Evolutionary conservation across 257 asterid species (phyloP), one percentile per base, ranked within the genome.

Genomic region (Nicotiana sylvestris): DNA sequence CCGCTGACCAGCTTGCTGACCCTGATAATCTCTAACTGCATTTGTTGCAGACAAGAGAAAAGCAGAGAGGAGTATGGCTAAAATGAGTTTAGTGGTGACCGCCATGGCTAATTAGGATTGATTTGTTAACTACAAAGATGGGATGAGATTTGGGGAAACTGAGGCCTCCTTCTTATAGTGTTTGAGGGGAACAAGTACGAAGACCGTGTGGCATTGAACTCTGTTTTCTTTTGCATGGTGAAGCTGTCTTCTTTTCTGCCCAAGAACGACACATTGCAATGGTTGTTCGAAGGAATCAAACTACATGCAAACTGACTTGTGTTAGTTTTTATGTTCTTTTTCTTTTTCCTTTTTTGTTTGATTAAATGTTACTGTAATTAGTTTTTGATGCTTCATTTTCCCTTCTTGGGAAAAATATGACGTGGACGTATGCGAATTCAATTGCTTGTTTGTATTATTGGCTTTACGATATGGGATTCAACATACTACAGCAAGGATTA

Each of bases 171-270:
- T 21, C 67, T 61, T 21, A 61, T 61, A 61, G 33, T 1, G 16
- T 21, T 21, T 16, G 67, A 61, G 33, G 2, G 7, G 10, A 17
- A 25, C 12, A 25, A 61, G 33, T 61, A 0, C 2, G 69, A 39
- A 10, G 33, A 37, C 18, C 39, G 37, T 56, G 86, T 66, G 86
- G 84, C 82, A 27, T 56, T 39, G 6, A 21, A 65, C 4, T 39
- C 43, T 83, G 89, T 83, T 81, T 79, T 84, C 70, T 85, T 83
- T 56, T 90, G 93, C 92, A 90, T 89, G 91, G 83, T 18, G 83
- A 43, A 77, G 32, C 78, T 43, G 66, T 51, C 55, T 62, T 39
- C 39, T 35, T 66, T 12, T 60, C 66, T 5, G 25, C 11, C 61
- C 70, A 58, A 16, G 60, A 46, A 7, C 0, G 88, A 90, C 92